These are phyloP conservation scores for Paspalum vaginatum DNA, from an alignment of 176 grass and related monocot genomes.

Conservation along the genomic window DNA sequence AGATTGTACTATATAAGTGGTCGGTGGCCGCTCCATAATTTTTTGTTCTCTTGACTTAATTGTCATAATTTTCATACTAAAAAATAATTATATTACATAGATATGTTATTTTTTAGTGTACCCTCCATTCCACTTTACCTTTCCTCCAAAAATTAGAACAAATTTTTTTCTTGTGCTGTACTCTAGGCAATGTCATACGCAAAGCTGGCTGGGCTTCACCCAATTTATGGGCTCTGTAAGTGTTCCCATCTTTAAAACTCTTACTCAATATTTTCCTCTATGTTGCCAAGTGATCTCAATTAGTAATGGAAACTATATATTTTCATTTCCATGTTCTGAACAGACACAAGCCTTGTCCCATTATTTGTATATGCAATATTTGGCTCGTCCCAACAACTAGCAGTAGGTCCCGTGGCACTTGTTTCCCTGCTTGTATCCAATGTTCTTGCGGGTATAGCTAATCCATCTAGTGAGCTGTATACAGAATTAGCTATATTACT, in stretches of 20 bases:
- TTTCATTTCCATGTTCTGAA: constrained; percentile 42
- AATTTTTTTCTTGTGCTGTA: constrained; percentile 14
- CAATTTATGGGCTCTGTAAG: constrained; percentile 98
- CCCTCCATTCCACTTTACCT: neutral
- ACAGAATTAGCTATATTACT: constrained; percentile 87
- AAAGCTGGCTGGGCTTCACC: constrained; percentile 92
- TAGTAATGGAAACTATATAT: constrained; percentile 38
- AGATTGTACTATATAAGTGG: neutral
- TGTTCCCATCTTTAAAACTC: constrained; percentile 19
- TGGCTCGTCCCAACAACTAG: constrained; percentile 87
- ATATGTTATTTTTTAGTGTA: constrained; percentile 1
- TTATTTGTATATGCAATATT: constrained; percentile 89
- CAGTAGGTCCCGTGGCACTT: constrained; percentile 88
- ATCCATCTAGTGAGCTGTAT: constrained; percentile 78
- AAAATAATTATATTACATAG: neutral
- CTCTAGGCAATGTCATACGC: constrained; percentile 92
- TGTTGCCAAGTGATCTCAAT: constrained; percentile 9
- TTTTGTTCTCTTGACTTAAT: neutral
- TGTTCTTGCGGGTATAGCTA: constrained; percentile 78
- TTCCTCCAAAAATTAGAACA: constrained; percentile 9
- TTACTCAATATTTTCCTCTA: constrained; percentile 12
- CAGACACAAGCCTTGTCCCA: constrained; percentile 88
- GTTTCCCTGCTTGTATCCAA: constrained; percentile 95
- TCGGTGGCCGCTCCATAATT: neutral
- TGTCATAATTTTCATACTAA: neutral